phyloP scores from a whole-genome alignment of 148 eudicot genomes.

The Rhododendron vialii region DNA sequence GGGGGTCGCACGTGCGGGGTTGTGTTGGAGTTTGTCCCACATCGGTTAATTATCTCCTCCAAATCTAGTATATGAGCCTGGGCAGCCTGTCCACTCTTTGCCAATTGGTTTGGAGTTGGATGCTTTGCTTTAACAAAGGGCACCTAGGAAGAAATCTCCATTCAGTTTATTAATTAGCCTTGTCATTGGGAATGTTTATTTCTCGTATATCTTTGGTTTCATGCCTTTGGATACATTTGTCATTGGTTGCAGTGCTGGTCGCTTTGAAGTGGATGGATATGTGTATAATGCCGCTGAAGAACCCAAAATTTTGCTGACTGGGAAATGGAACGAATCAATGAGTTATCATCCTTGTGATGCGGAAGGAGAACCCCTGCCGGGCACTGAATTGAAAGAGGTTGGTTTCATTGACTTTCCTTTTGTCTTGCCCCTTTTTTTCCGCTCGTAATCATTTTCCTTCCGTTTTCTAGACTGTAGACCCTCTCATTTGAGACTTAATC shows the following conservation, averaged over 20 bases:
- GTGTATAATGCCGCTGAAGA: conserved; percentile 89
- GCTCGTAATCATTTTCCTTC: background rate
- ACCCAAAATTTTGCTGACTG: conserved; percentile 93
- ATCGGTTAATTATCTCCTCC: too few relatives aligned
- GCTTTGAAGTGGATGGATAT: conserved; percentile 98
- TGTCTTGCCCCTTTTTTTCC: background rate
- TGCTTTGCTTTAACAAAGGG: background rate
- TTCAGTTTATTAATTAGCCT: background rate
- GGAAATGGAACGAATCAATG: conserved; percentile 90
- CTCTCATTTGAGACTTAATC: background rate
- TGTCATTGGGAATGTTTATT: background rate
- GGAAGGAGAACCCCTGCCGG: conserved; percentile 91
- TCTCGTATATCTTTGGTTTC: background rate
- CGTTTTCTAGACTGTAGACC: background rate
- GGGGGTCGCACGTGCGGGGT: too few relatives aligned
- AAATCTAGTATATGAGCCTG: too few relatives aligned
- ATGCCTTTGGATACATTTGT: background rate
- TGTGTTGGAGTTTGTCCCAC: too few relatives aligned
- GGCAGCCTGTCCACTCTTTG: too few relatives aligned
- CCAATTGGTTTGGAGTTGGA: too few relatives aligned
- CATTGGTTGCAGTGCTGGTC: conserved; percentile 65
- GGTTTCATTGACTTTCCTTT: conserved; percentile 2
- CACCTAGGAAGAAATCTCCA: background rate
- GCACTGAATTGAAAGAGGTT: conserved; percentile 92
- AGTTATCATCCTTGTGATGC: conserved; percentile 92